Evolutionary conservation across 2,329 filamentous ascomycete genomes (phyloP).

Genomic region (Calonectria honghensis): DNA sequence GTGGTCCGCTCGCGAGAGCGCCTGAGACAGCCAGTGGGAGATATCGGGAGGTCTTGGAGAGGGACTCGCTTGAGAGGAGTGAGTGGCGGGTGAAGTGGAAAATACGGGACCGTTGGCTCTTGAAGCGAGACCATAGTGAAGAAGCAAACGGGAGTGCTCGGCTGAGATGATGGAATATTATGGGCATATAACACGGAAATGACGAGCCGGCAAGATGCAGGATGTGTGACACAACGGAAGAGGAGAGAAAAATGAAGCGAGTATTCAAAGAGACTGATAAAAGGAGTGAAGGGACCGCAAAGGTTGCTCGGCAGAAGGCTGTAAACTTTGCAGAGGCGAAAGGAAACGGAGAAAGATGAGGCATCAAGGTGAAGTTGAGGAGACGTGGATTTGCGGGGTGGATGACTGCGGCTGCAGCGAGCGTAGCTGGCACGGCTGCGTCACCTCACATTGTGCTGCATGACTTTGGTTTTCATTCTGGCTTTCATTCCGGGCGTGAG

Average conservation of each 20-base stretch:
- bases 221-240: neutral
- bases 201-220: constrained; percentile 1
- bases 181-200: neutral
- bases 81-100: constrained; percentile 24
- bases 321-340: constrained; percentile 3
- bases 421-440: constrained; percentile 35
- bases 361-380: constrained; percentile 26
- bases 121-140: constrained; percentile 45
- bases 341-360: constrained; percentile 13
- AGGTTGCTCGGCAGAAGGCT: neutral
- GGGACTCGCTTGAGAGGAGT: constrained; percentile 52
- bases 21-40: constrained; percentile 49
- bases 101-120: constrained; percentile 15
- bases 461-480: constrained; percentile 20
- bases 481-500: neutral
- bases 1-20: constrained; percentile 46
- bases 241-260: neutral
- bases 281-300: neutral
- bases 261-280: neutral
- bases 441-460: constrained; percentile 36
- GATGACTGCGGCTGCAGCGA: constrained; percentile 27
- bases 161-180: neutral
- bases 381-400: constrained; percentile 26
- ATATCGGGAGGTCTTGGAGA: constrained; percentile 54
- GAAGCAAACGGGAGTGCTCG: neutral